These are phyloP conservation scores for Helicostylum pulchrum DNA, from an alignment of 192 early-diverging fungal species.

Conservation along the genomic window DNA sequence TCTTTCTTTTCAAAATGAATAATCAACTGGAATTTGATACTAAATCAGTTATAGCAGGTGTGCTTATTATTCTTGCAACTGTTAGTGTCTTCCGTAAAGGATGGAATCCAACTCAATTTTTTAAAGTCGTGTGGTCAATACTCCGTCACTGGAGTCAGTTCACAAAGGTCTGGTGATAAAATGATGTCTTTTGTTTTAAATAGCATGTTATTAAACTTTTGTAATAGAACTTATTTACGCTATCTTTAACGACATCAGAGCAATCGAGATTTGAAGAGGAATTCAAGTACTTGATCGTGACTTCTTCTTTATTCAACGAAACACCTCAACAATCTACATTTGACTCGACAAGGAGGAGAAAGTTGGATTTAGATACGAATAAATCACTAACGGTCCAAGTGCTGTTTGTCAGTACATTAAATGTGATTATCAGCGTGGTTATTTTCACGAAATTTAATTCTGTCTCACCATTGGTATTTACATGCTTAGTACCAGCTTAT, in stretches of 20 bases:
- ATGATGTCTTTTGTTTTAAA: background rate
- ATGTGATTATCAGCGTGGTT: no score
- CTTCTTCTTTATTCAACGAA: constrained; percentile 51
- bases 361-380: no score
- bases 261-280: constrained; percentile 56
- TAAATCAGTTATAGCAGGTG: no score
- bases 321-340: constrained; percentile 2
- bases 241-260: constrained; percentile 44
- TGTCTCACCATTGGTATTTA: constrained; percentile 30
- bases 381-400: background rate
- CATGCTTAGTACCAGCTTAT: constrained; percentile 33
- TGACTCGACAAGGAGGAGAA: no score
- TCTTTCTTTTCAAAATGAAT: background rate
- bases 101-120: no score
- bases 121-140: no score
- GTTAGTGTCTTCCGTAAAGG: no score
- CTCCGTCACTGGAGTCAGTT: background rate
- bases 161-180: background rate
- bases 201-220: background rate
- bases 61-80: no score
- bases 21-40: no score
- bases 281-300: constrained; percentile 56
- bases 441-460: constrained; percentile 16
- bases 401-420: background rate
- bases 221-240: constrained; percentile 39